Percentiles rank a stretch among this genome's conserved stretches.
Conservation (phyloP, 1,284 basidiomycete species). For the Ustilago bromivora region DNA sequence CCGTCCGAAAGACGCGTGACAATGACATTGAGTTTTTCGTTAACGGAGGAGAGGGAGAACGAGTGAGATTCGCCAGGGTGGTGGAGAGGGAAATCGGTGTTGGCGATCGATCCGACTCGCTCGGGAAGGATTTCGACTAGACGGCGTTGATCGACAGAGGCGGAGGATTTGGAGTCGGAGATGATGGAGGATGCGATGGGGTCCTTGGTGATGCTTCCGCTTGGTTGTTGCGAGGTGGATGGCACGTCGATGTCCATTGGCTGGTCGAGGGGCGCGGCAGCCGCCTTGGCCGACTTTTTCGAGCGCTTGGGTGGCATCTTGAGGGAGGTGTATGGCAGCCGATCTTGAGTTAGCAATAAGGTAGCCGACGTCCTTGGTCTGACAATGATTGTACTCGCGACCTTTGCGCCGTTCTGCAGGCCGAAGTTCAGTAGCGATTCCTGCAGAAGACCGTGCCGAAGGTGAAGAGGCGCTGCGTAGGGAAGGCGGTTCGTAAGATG, state of each 20-base stretch:
- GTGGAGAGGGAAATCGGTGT: slow-evolving; percentile 62
- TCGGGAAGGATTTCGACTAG: slow-evolving; percentile 66
- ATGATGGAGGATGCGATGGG: slow-evolving; percentile 42
- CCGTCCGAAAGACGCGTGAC: slow-evolving; percentile 61
- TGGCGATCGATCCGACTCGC: slow-evolving; percentile 62
- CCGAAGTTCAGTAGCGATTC: too few relatives aligned
- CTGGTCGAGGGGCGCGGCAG: slow-evolving; percentile 18
- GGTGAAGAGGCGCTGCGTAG: too few relatives aligned
- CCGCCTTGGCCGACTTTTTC: slow-evolving; percentile 23
- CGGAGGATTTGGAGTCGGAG: slow-evolving; percentile 34
- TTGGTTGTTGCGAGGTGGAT: slow-evolving; percentile 29
- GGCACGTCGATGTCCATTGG: slow-evolving; percentile 48
- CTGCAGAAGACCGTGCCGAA: too few relatives aligned
- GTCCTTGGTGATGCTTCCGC: slow-evolving; percentile 39
- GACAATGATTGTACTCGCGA: too few relatives aligned
- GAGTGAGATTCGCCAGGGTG: slow-evolving; percentile 50
- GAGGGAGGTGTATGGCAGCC: background rate
- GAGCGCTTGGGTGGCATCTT: slow-evolving; percentile 49
- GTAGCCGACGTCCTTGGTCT: too few relatives aligned
- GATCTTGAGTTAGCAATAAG: too few relatives aligned
- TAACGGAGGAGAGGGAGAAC: slow-evolving; percentile 51
- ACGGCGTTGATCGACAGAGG: slow-evolving; percentile 50
- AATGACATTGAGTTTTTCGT: slow-evolving; percentile 48
- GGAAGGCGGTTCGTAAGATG: too few relatives aligned
- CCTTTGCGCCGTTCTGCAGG: too few relatives aligned